Evolutionary conservation across 495 filamentous ascomycete species (phyloP).

Genomic region (Penicillium roqueforti): DNA sequence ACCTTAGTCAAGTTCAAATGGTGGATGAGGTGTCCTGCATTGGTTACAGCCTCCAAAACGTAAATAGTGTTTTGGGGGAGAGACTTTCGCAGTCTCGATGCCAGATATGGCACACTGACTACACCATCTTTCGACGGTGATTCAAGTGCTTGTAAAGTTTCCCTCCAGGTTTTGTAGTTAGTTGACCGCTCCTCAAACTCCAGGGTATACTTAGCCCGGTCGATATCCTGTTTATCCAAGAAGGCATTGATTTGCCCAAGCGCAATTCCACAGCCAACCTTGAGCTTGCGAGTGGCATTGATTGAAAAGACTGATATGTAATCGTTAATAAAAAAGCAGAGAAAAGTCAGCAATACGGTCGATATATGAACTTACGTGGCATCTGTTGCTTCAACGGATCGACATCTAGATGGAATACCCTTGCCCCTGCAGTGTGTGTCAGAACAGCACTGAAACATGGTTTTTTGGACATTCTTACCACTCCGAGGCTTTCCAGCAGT

Average conservation of each 20-base stretch:
- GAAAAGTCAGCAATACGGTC: not conserved
- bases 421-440: constrained; percentile 12
- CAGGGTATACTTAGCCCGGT: constrained; percentile 1
- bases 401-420: constrained; percentile 72
- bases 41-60: constrained; percentile 82
- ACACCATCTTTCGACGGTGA: constrained; percentile 2
- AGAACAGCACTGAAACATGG: not conserved
- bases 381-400: constrained; percentile 83
- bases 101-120: constrained; percentile 16
- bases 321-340: not conserved
- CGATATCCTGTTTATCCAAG: constrained; percentile 10
- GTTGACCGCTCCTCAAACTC: constrained; percentile 9
- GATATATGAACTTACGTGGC: constrained; percentile 36
- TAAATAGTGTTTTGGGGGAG: constrained; percentile 75
- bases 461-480: constrained; percentile 29
- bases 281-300: constrained; percentile 46
- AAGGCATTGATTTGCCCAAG: constrained; percentile 18
- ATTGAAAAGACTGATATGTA: constrained; percentile 56
- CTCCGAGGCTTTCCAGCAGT: constrained; percentile 46
- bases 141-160: constrained; percentile 1
- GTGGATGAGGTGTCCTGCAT: constrained; percentile 69
- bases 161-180: constrained; percentile 12
- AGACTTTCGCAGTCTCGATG: constrained; percentile 48
- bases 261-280: constrained; percentile 19
- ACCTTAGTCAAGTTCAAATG: constrained; percentile 35